These are phyloP conservation scores for Xerocomus amazonicus DNA, from an alignment of 1,284 basidiomycete species.

Conservation along the genomic window DNA sequence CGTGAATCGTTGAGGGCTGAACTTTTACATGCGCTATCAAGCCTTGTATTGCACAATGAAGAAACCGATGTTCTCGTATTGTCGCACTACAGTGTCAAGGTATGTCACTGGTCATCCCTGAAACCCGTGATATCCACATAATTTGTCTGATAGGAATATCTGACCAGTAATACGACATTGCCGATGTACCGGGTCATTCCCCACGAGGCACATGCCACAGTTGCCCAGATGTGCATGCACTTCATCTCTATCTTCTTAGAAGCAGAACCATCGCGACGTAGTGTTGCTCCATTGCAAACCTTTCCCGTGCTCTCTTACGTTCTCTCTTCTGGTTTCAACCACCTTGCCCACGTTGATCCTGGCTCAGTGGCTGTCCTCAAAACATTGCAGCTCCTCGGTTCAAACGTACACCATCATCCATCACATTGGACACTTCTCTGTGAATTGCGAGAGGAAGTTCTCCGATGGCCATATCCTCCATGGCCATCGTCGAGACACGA, in stretches of 20 bases:
- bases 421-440: slow-evolving; percentile 3
- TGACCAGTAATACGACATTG: not conserved
- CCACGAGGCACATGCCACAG: not conserved
- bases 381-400: not conserved
- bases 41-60: slow-evolving; percentile 4
- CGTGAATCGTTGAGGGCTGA: not conserved
- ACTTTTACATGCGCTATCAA: not conserved
- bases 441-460: slow-evolving; percentile 1
- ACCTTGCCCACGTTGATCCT: slow-evolving; percentile 1
- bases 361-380: not conserved
- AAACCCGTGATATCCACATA: not conserved
- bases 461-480: slow-evolving; percentile 1
- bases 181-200: not conserved
- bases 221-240: not conserved
- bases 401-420: not conserved
- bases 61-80: not conserved
- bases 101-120: not conserved
- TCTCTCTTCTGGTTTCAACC: not conserved
- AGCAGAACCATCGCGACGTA: not conserved
- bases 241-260: not conserved
- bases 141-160: not conserved
- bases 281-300: not conserved
- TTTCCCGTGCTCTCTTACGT: slow-evolving; percentile 1
- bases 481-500: slow-evolving; percentile 6
- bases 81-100: slow-evolving; percentile 4